A percentile compares a stretch with the other conserved stretches of the same genome.
Evolutionary conservation across 371 early-diverging fungal species (phyloP).

Genomic region (Circinella minor): DNA sequence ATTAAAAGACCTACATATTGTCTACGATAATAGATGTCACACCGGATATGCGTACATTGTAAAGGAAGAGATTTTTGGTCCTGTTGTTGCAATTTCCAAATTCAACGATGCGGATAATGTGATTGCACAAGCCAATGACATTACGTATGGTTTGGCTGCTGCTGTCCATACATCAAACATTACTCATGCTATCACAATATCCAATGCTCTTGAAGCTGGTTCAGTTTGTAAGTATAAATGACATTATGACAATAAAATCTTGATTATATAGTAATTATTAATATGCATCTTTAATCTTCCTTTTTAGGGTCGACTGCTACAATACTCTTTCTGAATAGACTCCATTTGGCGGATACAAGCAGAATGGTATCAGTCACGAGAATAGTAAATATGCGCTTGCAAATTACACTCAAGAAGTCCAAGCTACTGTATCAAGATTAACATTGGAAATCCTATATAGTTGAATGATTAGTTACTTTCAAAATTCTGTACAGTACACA

Average conservation of each 20-base stretch:
- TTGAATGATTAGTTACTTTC: too few species aligned
- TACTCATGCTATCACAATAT: conserved; percentile 68
- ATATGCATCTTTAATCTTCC: too few species aligned
- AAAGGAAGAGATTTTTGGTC: conserved; percentile 83
- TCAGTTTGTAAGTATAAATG: conserved; percentile 19
- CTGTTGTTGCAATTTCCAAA: conserved; percentile 73
- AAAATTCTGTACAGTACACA: too few species aligned
- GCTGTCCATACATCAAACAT: conserved; percentile 81
- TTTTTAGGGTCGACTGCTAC: background rate
- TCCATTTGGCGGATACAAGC: too few species aligned
- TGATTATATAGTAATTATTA: too few species aligned
- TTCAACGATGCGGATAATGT: conserved; percentile 77
- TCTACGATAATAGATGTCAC: conserved; percentile 14
- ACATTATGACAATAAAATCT: too few species aligned
- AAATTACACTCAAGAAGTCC: too few species aligned
- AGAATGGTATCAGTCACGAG: too few species aligned
- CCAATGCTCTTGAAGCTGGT: conserved; percentile 45
- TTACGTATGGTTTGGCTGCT: conserved; percentile 79
- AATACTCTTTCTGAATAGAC: background rate
- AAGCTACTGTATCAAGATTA: too few species aligned
- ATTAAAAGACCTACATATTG: too few species aligned
- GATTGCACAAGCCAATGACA: conserved; percentile 71
- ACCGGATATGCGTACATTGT: conserved; percentile 65
- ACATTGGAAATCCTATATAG: too few species aligned
- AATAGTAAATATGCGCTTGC: too few species aligned